Evolutionary conservation across 176 grass and related monocot genomes (phyloP), one percentile per base, ranked within the genome.

Genomic region (Raddia guianensis): DNA sequence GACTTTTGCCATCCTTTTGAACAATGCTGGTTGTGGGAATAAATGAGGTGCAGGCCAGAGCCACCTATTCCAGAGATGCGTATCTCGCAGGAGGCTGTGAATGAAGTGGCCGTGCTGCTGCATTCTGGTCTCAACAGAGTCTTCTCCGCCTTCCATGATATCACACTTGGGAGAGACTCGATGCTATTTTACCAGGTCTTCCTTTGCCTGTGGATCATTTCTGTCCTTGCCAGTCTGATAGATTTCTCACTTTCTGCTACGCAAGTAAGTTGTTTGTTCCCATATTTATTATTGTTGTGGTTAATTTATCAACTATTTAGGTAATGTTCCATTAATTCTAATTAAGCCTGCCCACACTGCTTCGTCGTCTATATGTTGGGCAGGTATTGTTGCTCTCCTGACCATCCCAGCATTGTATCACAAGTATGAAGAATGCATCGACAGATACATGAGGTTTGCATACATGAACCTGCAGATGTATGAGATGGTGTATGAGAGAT

Each of bases 381-480:
- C 78, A 95, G 93, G 76, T 76, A n/a, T 85, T 46, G 53, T 94
- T 0, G 68, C 75, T 65, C 52, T 72, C 44, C 90, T 98, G 8
- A 89, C 84, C 49, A 63, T 98, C 54, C 95, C 95, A 12, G 88
- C 86, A 40, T 47, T 94, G 49, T 98, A 94, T 75, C 49, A 86
- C 74, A 94, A 81, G 54, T 94, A 94, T 65, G 52, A 83, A 76
- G 76, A 87, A 40, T 84, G 73, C 37, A 4, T 97, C 44, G 60
- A 89, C 64, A 83, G 63, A 35, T 79, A 86, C 52, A 20, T 63
- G 18, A 84, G 78, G 46, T 60, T 86, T 1, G 91, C 89, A 9
- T 85, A 82, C n/a, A 27, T 47, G 32, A 93, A 94, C 74, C 75
- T 98, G 51, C 86, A 85, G 46, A 91, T 90, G 87, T 94, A 98